Conservation (phyloP, 495 filamentous ascomycete species). For the Penicillium atrosanguineum region DNA sequence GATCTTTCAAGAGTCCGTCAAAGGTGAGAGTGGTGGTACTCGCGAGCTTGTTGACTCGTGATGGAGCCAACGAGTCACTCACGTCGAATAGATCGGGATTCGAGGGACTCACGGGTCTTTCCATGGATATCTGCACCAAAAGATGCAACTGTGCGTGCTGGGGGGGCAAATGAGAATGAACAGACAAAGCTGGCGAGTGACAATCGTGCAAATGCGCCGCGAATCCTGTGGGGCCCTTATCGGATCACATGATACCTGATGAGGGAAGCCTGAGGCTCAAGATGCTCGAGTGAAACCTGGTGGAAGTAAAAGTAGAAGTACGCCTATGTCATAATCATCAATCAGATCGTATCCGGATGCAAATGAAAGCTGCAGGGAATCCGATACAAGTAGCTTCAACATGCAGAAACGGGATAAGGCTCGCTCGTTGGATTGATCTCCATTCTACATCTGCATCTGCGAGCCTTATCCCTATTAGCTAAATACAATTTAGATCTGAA, state of each 20-base stretch:
- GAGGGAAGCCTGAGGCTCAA: neutral
- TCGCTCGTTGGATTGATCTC: no score
- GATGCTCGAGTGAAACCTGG: no score
- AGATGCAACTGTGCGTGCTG: neutral
- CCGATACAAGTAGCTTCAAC: no score
- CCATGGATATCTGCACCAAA: slow-evolving; percentile 3
- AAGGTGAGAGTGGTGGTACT: slow-evolving; percentile 65
- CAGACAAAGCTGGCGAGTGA: neutral
- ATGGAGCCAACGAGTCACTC: slow-evolving; percentile 66
- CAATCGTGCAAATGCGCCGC: neutral
- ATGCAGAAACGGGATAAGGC: no score
- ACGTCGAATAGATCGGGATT: slow-evolving; percentile 38
- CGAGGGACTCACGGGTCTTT: slow-evolving; percentile 21
- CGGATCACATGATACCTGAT: neutral
- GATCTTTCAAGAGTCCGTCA: slow-evolving; percentile 64
- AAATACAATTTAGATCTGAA: no score
- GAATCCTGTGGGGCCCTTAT: neutral
- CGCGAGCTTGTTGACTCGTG: slow-evolving; percentile 62
- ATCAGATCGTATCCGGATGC: no score
- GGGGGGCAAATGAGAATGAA: neutral
- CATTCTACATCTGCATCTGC: no score
- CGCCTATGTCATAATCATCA: no score
- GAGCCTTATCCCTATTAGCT: no score
- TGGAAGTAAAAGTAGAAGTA: no score
- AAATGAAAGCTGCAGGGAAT: no score